Percentiles rank a stretch among this genome's conserved stretches.
These are phyloP conservation scores for Acmispon strigosus DNA, from an alignment of 306 rosid genomes.

Conservation along the genomic window DNA sequence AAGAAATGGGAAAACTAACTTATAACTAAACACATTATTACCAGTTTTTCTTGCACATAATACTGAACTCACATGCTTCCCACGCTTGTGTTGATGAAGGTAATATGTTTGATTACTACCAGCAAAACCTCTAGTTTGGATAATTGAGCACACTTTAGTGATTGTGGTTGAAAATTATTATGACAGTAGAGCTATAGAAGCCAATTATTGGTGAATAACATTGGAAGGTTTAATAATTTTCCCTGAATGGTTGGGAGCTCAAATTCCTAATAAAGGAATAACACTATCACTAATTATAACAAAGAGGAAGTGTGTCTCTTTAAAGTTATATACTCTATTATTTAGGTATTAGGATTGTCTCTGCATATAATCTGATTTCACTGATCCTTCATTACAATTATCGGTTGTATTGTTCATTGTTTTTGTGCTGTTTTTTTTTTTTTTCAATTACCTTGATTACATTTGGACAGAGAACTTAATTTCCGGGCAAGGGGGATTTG, in stretches of 20 bases:
- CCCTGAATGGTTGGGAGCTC: background rate
- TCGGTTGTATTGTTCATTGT: background rate
- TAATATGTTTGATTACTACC: conserved; percentile 2
- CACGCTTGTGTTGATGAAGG: background rate
- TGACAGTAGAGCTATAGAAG: background rate
- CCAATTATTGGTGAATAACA: conserved; percentile 4
- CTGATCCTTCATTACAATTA: background rate
- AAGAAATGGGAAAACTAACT: background rate
- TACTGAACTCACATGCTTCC: background rate
- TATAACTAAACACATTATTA: background rate
- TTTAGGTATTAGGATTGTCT: background rate
- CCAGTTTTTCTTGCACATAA: background rate
- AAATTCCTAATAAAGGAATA: background rate
- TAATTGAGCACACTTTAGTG: conserved; percentile 4
- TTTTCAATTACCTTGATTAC: background rate
- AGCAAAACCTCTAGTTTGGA: conserved; percentile 4
- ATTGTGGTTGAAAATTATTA: background rate
- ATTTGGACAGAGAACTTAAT: conserved; percentile 7
- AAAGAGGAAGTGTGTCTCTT: background rate
- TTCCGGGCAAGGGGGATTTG: background rate
- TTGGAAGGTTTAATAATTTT: background rate
- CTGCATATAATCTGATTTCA: background rate
- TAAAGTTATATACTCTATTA: background rate
- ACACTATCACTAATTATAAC: background rate
- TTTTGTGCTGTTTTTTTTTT: background rate